Base-by-base conservation (phyloP, 306 rosid species). In the Cajanus cajan region DNA sequence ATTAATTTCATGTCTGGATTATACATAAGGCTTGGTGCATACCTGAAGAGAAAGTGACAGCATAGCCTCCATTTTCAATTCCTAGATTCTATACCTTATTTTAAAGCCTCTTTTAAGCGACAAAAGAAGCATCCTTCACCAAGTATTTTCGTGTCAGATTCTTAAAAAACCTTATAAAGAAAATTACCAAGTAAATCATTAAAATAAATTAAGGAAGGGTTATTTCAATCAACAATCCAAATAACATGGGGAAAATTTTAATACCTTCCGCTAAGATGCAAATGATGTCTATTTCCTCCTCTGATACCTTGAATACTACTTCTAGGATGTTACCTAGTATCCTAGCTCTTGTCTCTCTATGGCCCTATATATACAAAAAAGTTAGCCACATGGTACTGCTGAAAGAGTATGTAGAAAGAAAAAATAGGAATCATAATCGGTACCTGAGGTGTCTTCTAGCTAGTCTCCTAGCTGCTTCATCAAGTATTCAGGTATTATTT, bases 121-220 rank as follows among this genome's bases (percentile, higher is more conserved):
- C 94, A 93, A 92, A 83, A 40, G 93, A 89, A 48, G 96, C 96
- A 73, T 90, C 92, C 72, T 89, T 89, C 80, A 90, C 97, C 6
- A 89, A 86, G 80, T 89, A n/a, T 90, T 61, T 89, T 87, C 97
- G 85, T 87, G 89, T 86, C 96, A 45, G 92, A 92, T 28, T 65
- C 91, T 94, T 13, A 90, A 92, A 77, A 87, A 89, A 10, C 96
- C 91, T 86, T 80, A 50, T 41, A 76, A 84, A 24, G 18, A 28
- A 44, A 71, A 51, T 71, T 28, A 24, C 24, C 18, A 67, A 78
- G 66, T 44, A 45, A 45, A 16, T 36, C 24, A 14, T 11, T 7
- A 36, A 18, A 59, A 78, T 1, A 74, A 70, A 11, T 16, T 76
- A 44, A 31, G 70, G 34, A 33, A 9, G 24, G 65, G 37, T 2